Evolutionary conservation across 352 stramenopile species (phyloP), one percentile per base, ranked within the genome.

Genomic region (Pythium dissimile): DNA sequence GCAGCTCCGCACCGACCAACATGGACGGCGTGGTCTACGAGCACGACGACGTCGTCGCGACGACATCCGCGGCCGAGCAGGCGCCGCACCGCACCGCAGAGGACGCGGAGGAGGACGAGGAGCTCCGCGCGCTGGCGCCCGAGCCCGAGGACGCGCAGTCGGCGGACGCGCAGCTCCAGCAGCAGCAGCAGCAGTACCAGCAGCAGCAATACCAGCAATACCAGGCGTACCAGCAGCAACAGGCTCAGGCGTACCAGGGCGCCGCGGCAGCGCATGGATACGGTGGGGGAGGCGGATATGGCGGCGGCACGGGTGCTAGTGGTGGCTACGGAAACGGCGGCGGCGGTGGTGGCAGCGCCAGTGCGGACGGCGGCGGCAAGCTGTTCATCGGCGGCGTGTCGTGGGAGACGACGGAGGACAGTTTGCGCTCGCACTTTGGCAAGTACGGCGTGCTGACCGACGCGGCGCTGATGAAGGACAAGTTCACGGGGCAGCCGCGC

Each of bases 401-500:
- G 37, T 97, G 89, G 89, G 84, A 96, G 53, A 97, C 90, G n/a
- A 95, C 86, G n/a, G 89, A 97, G 54, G 89, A 97, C 44, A 79
- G 76, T n/a, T 62, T 97, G 53, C 83, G 82, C 24, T 67, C 78
- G 48, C 84, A 97, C 48, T 97, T 97, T 62, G 71, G 80, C 66
- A 93, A 94, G 67, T 97, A 93, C 55, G 90, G 89, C 27, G 65
- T 65, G 50, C 71, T 97, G 9, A 91, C 80, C 27, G 86, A 96
- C 54, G 89, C 89, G 10, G 86, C 84, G 49, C 65, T 97, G 38
- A 97, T 97, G 88, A 94, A 95, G 69, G 89, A 97, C 80, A 95
- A 95, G 68, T 95, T 92, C 73, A 97, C 90, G 31, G 89, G 88
- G 28, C 83, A 97, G 64, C 87, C 89, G 31, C 75, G 91, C 30